Conservation (phyloP, 2,329 filamentous ascomycete genomes). For the Didymella arachidicola region DNA sequence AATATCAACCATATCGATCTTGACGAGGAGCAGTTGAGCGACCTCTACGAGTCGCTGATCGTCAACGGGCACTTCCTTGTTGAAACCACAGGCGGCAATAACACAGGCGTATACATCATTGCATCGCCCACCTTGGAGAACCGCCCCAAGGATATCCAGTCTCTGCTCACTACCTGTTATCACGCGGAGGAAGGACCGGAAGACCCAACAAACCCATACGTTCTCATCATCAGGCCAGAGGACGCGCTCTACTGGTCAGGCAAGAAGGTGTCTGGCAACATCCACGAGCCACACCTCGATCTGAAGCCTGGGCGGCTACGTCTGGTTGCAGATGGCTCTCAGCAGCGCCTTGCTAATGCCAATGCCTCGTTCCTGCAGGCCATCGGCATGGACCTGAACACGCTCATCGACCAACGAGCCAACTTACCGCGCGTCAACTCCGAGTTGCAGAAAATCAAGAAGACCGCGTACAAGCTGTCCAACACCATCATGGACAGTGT, state of each 20-base stretch:
- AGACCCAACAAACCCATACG: constrained; percentile 80
- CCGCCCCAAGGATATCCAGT: constrained; percentile 81
- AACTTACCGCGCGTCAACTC: constrained; percentile 92
- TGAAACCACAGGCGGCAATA: constrained; percentile 72
- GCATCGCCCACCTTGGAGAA: constrained; percentile 81
- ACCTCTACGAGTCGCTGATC: constrained; percentile 81
- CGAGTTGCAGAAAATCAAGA: constrained; percentile 91
- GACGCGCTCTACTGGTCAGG: constrained; percentile 82
- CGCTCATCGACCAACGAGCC: constrained; percentile 89
- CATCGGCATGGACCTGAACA: constrained; percentile 85
- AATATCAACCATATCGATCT: constrained; percentile 80
- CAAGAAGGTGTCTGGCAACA: constrained; percentile 71
- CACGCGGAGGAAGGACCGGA: constrained; percentile 73
- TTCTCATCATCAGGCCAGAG: constrained; percentile 85
- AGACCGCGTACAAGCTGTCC: constrained; percentile 93
- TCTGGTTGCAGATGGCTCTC: constrained; percentile 86
- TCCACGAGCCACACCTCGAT: constrained; percentile 82
- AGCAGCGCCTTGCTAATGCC: constrained; percentile 79
- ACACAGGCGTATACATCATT: constrained; percentile 77
- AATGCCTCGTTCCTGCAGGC: constrained; percentile 77
- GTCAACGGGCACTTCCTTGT: constrained; percentile 88
- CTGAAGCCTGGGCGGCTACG: constrained; percentile 86
- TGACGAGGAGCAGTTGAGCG: constrained; percentile 71
- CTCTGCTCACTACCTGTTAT: constrained; percentile 81
- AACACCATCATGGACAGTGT: constrained; percentile 99